Conservation (phyloP, 148 eudicot species). For the Bassia scoparia region DNA sequence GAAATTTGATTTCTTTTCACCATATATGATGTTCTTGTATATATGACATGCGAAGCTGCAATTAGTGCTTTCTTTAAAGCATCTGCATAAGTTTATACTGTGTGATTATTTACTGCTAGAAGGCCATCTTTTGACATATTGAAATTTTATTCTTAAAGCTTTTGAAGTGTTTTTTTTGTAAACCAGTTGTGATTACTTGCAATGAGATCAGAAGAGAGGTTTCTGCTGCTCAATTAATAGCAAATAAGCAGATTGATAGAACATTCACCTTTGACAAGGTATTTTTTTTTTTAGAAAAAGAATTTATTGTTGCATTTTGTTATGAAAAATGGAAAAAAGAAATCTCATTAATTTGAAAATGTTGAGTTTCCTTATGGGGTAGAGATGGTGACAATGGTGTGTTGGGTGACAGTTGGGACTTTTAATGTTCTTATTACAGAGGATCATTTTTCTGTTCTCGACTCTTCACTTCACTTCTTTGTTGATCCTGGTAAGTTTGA, state of each 20-base stretch:
- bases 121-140: no score
- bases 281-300: conserved; percentile 3
- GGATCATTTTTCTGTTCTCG: conserved; percentile 47
- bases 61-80: no score
- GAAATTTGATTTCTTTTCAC: no score
- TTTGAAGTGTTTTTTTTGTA: no score
- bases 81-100: no score
- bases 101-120: no score
- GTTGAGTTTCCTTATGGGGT: conserved; percentile 1
- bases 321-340: no score
- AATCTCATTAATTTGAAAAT: background rate
- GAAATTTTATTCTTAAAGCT: no score
- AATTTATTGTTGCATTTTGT: background rate
- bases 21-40: no score
- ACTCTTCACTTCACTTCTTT: conserved; percentile 63
- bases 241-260: conserved; percentile 98
- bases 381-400: conserved; percentile 14
- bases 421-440: conserved; percentile 69
- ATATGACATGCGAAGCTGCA: no score
- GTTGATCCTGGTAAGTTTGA: conserved; percentile 55
- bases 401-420: conserved; percentile 49
- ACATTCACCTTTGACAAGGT: conserved; percentile 92
- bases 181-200: conserved; percentile 75
- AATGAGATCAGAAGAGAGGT: conserved; percentile 90
- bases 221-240: conserved; percentile 81